Conservation (phyloP, 331 rosid species). For the Arachis monticola region DNA sequence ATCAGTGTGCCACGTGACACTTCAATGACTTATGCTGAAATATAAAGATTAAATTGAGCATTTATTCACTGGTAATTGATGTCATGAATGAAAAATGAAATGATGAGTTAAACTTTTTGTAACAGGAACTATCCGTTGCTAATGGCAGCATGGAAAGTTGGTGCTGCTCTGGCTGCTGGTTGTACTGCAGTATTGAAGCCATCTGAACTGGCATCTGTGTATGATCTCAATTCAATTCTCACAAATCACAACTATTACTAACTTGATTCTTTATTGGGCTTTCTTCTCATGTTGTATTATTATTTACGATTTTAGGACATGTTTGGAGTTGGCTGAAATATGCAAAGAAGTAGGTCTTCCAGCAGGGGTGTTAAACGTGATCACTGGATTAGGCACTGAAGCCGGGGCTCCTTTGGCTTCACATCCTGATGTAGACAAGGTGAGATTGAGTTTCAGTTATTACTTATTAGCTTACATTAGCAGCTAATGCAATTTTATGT, state of each 20-base stretch:
- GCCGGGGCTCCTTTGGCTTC: slow-evolving; percentile 90
- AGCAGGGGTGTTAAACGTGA: slow-evolving; percentile 69
- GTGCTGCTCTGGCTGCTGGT: slow-evolving; percentile 92
- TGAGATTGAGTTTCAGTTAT: slow-evolving; percentile 24
- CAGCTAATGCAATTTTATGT: slow-evolving; percentile 10
- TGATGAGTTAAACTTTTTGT: slow-evolving; percentile 35
- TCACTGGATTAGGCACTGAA: slow-evolving; percentile 81
- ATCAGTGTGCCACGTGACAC: too few species aligned
- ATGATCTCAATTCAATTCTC: slow-evolving; percentile 33
- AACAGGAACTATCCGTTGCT: slow-evolving; percentile 80
- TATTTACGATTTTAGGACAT: slow-evolving; percentile 60
- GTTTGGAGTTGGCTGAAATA: slow-evolving; percentile 79
- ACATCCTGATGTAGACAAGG: slow-evolving; percentile 87
- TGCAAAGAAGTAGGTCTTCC: slow-evolving; percentile 82
- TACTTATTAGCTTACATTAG: not conserved
- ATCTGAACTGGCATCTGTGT: slow-evolving; percentile 85
- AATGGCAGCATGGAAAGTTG: slow-evolving; percentile 86
- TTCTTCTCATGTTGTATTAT: slow-evolving; percentile 11
- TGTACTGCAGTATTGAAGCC: slow-evolving; percentile 88
- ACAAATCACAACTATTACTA: slow-evolving; percentile 9
- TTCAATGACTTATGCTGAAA: too few species aligned
- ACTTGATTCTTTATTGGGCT: slow-evolving; percentile 24
- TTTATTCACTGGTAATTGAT: not conserved
- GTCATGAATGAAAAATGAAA: not conserved
- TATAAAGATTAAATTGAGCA: too few species aligned